Evolutionary conservation across 225 moss, liverwort and hornwort genomes (phyloP).

Genomic region (Bryoerythrophyllum caledonicum): DNA sequence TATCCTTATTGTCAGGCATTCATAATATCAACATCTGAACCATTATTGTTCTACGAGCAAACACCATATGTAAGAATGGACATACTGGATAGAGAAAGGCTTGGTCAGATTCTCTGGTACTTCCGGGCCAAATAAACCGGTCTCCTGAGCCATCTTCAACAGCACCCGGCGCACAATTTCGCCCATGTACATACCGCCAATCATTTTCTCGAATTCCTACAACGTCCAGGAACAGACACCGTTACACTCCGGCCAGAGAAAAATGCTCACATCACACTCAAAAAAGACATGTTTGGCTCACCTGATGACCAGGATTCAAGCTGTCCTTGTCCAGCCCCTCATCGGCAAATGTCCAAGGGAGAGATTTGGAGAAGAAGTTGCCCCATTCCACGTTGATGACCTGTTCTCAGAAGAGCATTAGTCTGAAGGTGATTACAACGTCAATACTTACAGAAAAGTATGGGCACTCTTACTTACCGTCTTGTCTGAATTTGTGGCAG

Average conservation of each 20-base stretch:
- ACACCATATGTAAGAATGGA: not conserved
- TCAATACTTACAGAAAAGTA: slow-evolving; percentile 2
- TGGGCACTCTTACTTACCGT: slow-evolving; percentile 36
- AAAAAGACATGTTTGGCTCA: not conserved
- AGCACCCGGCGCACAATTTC: slow-evolving; percentile 86
- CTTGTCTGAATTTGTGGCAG: slow-evolving; percentile 35
- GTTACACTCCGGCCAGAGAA: not conserved
- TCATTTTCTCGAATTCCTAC: slow-evolving; percentile 91
- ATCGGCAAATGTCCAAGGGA: slow-evolving; percentile 58
- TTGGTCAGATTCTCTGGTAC: slow-evolving; percentile 62
- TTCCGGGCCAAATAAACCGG: slow-evolving; percentile 55
- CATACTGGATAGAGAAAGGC: slow-evolving; percentile 60
- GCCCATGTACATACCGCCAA: slow-evolving; percentile 96
- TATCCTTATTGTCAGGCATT: not conserved
- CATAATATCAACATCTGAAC: not conserved
- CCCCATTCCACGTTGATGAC: slow-evolving; percentile 64
- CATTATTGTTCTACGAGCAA: not conserved
- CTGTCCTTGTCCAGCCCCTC: slow-evolving; percentile 48
- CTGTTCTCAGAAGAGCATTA: slow-evolving; percentile 19
- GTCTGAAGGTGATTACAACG: not conserved
- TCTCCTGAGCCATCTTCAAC: slow-evolving; percentile 76
- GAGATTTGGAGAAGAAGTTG: slow-evolving; percentile 41
- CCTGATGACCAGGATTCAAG: slow-evolving; percentile 56
- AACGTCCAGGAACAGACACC: not conserved
- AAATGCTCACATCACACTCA: not conserved